Evolutionary conservation across 257 asterid species (phyloP).

Genomic region (Ehretia macrophylla): DNA sequence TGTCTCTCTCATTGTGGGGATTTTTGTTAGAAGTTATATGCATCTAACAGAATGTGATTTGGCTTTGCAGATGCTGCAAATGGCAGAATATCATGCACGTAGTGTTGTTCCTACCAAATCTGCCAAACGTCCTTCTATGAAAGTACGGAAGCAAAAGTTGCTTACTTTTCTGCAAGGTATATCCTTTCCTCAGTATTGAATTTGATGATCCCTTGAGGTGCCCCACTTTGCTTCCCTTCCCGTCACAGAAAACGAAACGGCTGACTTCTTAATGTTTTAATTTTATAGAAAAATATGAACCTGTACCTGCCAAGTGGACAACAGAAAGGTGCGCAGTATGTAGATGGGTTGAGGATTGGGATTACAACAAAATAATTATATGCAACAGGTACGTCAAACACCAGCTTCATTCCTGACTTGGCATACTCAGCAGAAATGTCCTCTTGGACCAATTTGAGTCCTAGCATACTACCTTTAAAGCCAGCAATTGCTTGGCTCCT

Average conservation of each 20-base stretch:
- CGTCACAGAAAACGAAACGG: slow-evolving; percentile 9
- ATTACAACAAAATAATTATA: slow-evolving; percentile 82
- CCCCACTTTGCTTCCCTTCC: slow-evolving; percentile 14
- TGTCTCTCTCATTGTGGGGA: background rate
- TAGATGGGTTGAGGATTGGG: slow-evolving; percentile 99
- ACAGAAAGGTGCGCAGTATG: slow-evolving; percentile 99
- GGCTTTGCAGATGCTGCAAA: slow-evolving; percentile 72
- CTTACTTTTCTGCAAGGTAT: slow-evolving; percentile 79
- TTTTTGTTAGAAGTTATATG: background rate
- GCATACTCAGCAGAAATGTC: background rate
- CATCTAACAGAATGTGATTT: slow-evolving; percentile 8
- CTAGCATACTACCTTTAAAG: too few species aligned
- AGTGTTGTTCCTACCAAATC: slow-evolving; percentile 66
- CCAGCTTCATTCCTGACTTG: background rate
- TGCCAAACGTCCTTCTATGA: slow-evolving; percentile 75
- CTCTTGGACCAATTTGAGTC: background rate
- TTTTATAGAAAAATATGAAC: slow-evolving; percentile 78
- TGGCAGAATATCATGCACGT: slow-evolving; percentile 80
- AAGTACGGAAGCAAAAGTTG: slow-evolving; percentile 85
- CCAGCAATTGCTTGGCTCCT: too few species aligned
- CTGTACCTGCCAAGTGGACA: slow-evolving; percentile 92
- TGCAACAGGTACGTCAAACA: slow-evolving; percentile 31
- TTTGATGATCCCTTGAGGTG: slow-evolving; percentile 8
- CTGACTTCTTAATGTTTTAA: slow-evolving; percentile 16
- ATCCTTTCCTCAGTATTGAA: slow-evolving; percentile 13